phyloP scores from a whole-genome alignment of 805 yeast species.

The Candida michaelii region DNA sequence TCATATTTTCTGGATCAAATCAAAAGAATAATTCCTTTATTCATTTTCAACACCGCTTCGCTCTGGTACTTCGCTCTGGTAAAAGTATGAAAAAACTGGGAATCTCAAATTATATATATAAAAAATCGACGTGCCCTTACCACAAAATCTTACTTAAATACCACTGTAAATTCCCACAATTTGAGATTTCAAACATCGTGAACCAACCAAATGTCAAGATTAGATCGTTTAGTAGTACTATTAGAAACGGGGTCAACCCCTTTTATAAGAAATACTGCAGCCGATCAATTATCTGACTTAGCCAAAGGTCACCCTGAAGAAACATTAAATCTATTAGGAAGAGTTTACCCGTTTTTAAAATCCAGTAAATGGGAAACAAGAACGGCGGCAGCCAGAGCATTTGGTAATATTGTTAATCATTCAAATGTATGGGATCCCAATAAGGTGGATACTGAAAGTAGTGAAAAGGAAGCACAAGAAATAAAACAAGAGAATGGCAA shows the following conservation, averaged over 20 bases:
- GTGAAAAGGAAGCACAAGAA: no score
- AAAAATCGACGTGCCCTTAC: constrained; percentile 6
- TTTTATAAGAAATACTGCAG: constrained; percentile 92
- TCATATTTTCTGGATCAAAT: no score
- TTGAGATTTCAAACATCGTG: constrained; percentile 1
- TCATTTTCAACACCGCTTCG: no score
- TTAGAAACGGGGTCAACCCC: constrained; percentile 95
- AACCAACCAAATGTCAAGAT: constrained; percentile 39
- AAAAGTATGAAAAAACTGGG: background rate
- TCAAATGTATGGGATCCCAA: constrained; percentile 87
- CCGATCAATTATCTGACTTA: constrained; percentile 91
- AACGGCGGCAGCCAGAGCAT: constrained; percentile 89
- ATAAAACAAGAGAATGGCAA: no score
- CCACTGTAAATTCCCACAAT: constrained; percentile 1
- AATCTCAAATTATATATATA: constrained; percentile 6
- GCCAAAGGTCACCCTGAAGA: constrained; percentile 96
- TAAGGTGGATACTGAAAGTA: constrained; percentile 1
- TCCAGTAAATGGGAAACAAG: constrained; percentile 94
- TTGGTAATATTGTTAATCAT: constrained; percentile 87
- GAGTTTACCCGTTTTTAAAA: constrained; percentile 87
- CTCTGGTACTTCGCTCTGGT: no score
- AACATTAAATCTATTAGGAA: constrained; percentile 71
- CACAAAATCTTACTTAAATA: constrained; percentile 1
- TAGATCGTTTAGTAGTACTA: constrained; percentile 56
- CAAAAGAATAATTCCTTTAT: no score